Conservation (phyloP, 768 basidiomycete species). For the Mrakia blollopis region DNA sequence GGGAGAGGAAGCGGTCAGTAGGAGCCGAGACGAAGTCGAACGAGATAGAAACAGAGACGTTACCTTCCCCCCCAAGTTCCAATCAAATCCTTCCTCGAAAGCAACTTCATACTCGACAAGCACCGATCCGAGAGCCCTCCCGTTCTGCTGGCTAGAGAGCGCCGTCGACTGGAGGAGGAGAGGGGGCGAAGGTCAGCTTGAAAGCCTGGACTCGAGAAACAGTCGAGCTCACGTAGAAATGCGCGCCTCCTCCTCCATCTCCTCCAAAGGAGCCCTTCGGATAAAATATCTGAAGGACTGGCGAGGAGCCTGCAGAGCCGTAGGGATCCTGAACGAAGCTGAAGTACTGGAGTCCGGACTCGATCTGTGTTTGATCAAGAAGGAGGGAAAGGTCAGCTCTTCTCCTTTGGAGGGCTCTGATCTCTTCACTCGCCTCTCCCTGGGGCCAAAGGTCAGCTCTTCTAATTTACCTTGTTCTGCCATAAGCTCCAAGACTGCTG, state of each 20-base stretch:
- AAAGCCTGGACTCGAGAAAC: background rate
- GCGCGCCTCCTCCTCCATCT: constrained; percentile 52
- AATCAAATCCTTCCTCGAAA: constrained; percentile 61
- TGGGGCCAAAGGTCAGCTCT: background rate
- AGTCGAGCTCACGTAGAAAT: constrained; percentile 49
- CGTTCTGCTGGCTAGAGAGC: constrained; percentile 56
- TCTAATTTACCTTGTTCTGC: background rate
- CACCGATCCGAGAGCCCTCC: constrained; percentile 59
- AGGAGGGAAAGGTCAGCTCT: background rate
- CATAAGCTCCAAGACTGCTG: background rate
- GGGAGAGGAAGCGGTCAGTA: background rate
- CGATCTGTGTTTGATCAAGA: constrained; percentile 22
- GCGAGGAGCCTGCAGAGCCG: constrained; percentile 42
- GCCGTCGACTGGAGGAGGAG: background rate
- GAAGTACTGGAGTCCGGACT: constrained; percentile 48
- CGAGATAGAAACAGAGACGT: background rate
- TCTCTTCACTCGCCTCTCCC: background rate
- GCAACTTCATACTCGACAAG: constrained; percentile 68
- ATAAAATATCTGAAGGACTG: constrained; percentile 18
- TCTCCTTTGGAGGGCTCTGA: background rate
- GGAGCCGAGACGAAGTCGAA: background rate
- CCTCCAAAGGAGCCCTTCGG: constrained; percentile 5
- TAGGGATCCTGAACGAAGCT: constrained; percentile 62
- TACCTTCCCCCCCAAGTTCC: constrained; percentile 62
- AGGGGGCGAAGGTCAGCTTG: background rate